Conservation (phyloP, 2,329 filamentous ascomycete species). For the Lachnellula subtilissima region DNA sequence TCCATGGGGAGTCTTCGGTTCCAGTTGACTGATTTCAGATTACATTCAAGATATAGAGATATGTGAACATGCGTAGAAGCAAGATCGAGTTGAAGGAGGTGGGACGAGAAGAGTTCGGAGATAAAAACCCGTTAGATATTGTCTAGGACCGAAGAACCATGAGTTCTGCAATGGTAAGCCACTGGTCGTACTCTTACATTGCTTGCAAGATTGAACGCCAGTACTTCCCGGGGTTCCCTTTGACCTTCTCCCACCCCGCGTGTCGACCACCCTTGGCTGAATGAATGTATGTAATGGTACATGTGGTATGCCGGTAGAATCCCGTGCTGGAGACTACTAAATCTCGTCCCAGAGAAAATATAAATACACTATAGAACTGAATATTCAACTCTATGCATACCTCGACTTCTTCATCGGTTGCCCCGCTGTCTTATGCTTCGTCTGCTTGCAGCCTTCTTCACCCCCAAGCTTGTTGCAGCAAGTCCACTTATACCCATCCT, state of each 20-base stretch:
- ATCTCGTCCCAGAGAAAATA: neutral
- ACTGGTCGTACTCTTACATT: neutral
- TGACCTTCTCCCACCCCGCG: neutral
- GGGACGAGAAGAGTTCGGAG: too few relatives aligned
- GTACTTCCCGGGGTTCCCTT: constrained; percentile 5
- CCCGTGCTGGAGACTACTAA: neutral
- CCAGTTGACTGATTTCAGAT: too few relatives aligned
- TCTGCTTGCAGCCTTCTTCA: constrained; percentile 4
- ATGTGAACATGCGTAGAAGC: too few relatives aligned
- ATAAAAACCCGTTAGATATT: neutral
- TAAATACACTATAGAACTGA: neutral
- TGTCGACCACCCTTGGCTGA: too few relatives aligned
- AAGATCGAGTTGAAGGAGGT: too few relatives aligned
- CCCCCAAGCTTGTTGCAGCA: constrained; percentile 9
- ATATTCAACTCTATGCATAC: neutral
- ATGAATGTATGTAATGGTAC: too few relatives aligned
- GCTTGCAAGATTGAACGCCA: neutral
- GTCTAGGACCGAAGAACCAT: neutral
- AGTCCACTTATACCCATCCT: constrained; percentile 9
- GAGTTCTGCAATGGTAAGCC: neutral
- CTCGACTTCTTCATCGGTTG: constrained; percentile 1
- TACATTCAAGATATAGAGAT: too few relatives aligned
- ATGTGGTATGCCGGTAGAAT: too few relatives aligned
- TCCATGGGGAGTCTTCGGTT: too few relatives aligned
- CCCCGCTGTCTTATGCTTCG: constrained; percentile 2